phyloP scores from a whole-genome alignment of 1,284 basidiomycete genomes.

The Violaceomyces palustris region DNA sequence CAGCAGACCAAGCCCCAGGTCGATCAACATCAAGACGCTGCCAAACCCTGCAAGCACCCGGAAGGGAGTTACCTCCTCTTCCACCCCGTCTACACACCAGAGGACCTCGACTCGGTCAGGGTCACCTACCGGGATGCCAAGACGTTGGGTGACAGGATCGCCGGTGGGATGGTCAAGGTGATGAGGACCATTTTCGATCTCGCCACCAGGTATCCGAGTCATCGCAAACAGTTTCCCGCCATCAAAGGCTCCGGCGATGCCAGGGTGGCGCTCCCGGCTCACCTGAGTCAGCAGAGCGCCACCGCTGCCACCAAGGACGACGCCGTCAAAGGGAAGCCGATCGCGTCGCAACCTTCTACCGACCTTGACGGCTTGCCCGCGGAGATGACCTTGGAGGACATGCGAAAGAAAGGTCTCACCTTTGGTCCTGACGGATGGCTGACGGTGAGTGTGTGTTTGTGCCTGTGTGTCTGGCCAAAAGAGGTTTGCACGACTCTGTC shows the following conservation, averaged over 20 bases:
- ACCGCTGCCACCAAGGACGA: not conserved
- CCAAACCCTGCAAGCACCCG: constrained; percentile 11
- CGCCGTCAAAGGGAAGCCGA: not conserved
- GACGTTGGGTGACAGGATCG: constrained; percentile 68
- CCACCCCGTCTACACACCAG: constrained; percentile 28
- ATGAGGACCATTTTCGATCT: constrained; percentile 31
- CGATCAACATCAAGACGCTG: constrained; percentile 8
- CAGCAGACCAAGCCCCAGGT: too few relatives aligned
- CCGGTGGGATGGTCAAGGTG: constrained; percentile 53
- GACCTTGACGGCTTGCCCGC: too few relatives aligned
- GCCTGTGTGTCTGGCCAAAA: too few relatives aligned
- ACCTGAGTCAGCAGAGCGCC: constrained; percentile 9
- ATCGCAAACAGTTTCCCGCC: constrained; percentile 23
- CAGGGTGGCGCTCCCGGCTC: constrained; percentile 18
- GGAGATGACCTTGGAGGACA: constrained; percentile 33
- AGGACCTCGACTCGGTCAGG: constrained; percentile 73
- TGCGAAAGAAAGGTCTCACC: constrained; percentile 28
- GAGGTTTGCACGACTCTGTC: not conserved
- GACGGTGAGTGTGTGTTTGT: too few relatives aligned
- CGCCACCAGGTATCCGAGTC: constrained; percentile 37
- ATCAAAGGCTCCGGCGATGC: constrained; percentile 21
- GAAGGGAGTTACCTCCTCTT: constrained; percentile 26
- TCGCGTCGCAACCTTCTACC: too few relatives aligned
- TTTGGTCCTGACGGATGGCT: constrained; percentile 43
- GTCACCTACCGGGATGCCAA: constrained; percentile 67